Base-by-base conservation (phyloP, 2,329 filamentous ascomycete genomes). In the Fusarium nodosum region DNA sequence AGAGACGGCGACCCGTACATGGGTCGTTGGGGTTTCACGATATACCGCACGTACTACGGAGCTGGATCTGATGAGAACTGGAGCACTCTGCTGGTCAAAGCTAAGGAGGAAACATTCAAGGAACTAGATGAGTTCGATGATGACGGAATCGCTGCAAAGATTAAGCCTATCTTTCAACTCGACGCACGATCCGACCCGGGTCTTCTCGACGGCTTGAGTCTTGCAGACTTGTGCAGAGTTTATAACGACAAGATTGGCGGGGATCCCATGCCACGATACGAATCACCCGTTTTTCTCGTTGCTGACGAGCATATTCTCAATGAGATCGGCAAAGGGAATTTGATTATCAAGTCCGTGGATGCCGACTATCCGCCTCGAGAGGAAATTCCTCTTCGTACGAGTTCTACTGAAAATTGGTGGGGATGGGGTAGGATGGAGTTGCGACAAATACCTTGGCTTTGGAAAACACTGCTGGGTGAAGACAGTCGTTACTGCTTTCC, bases 291-390 rank as follows among this genome's bases (percentile, higher is more conserved):
- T 0, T 38, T 38, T n/a, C 34, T 38, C 5, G 34, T n/a, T 4
- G 34, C 34, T 1, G 18, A 38, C 9, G 18, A 38, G 34, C 18
- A 38, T 10, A 0, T n/a, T 0, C 34, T 38, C 10, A 11, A 38
- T 0, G 18, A 38, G 1, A 38, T 38, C 0, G 9, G 34, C 1
- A 10, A 38, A 11, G 18, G 34, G 0, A 38, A 38, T n/a, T 3
- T 2, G 18, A 38, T 38, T n/a, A 18, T 38, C 5, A 38, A 38
- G 2, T 38, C 18, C 1, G 34, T 38, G 0, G 34, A 38, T 3
- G 34, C 34, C 18, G 34, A 38, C 18, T n/a, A 38, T n/a, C 34
- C 34, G 5, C 34, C 34, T 12, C 34, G 2, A n/a, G 34, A 38
- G 10, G 34, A 38, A 38, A n/a, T 38, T 4, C 18, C 18, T 5